Base-by-base conservation (phyloP, 2,329 filamentous ascomycete species). In the Aspergillus fumigatiaffinis region DNA sequence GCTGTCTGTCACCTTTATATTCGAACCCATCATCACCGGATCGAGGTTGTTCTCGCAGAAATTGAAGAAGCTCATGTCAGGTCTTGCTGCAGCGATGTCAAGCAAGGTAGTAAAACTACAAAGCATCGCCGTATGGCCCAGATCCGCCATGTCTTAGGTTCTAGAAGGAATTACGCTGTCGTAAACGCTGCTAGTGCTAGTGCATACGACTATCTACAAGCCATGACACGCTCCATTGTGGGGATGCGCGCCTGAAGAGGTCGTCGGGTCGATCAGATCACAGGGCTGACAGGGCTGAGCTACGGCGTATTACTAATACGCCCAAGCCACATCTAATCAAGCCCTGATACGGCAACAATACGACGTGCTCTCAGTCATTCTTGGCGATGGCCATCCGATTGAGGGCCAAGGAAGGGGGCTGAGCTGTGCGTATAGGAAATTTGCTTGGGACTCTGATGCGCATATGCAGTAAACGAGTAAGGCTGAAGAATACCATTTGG, bases 221-320 rank as follows among this genome's bases (percentile, higher is more conserved):
- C 28, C 28, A 29, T 14, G 48, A 54, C 35, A 52, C 51, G 51
- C 38, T 41, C 23, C n/a, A 12, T 10, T 29, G 28, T 29, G 28
- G 9, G 9, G 28, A 10, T 29, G 28, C 28, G 8, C 28, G 28
- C 28, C 2, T 0, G 28, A 9, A 7, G 25, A 6, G 2, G 28
- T 32, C n/a, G 17, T n/a, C n/a, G n/a, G n/a, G n/a, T n/a, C n/a
- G n/a, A n/a, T 17, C 20, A 17, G 38, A 42, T 42, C 38, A 20
- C 3, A 38, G 32, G 47, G 38, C 25, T 50, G 20, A 25, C 28
- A 29, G 28, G 10, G 12, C 29, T 35, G 29, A 3, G 21, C 9
- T 28, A n/a, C 4, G 51, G 51, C 61, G 61, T 63, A 63, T 63
- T 60, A 63, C n/a, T 55, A 63, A 63, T 63, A 63, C 60, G 61